A percentile compares a stretch with the other conserved stretches of the same genome.
These are phyloP conservation scores for Neopestalotiopsis clavispora DNA, from an alignment of 2,329 filamentous ascomycete species.

Conservation along the genomic window DNA sequence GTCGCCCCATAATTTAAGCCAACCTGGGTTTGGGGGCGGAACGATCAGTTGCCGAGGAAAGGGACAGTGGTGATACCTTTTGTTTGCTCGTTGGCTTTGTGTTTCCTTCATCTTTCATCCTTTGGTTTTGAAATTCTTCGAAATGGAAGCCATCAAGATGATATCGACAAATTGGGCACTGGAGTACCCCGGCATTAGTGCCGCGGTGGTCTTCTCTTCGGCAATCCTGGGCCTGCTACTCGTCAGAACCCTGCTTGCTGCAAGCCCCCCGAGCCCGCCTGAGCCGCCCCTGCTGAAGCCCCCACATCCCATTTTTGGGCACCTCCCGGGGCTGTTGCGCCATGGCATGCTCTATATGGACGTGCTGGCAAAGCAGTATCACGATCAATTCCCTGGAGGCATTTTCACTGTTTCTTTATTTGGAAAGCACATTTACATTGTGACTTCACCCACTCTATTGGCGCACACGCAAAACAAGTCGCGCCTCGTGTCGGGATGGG, in stretches of 20 bases:
- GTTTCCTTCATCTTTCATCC: too few relatives aligned
- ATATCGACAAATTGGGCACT: background rate
- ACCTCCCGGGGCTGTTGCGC: background rate
- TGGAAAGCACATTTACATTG: background rate
- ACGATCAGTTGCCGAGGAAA: too few relatives aligned
- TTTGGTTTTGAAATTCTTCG: too few relatives aligned
- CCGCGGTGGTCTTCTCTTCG: background rate
- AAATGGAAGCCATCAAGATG: background rate
- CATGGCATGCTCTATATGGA: background rate
- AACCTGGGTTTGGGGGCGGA: too few relatives aligned
- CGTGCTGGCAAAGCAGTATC: background rate
- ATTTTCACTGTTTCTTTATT: background rate
- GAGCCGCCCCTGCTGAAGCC: background rate
- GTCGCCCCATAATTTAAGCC: too few relatives aligned
- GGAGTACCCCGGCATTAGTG: background rate
- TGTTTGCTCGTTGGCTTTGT: too few relatives aligned
- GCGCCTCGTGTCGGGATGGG: background rate
- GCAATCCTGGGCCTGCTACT: background rate
- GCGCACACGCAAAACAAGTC: background rate
- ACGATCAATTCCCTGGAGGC: background rate
- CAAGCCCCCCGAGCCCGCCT: background rate
- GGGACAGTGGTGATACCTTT: too few relatives aligned
- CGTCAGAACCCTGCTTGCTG: background rate
- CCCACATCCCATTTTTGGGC: background rate
- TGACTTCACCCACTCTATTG: background rate